Evolutionary conservation across 108 stramenopile species (phyloP).

Genomic region (Fragilariopsis cylindrus): DNA sequence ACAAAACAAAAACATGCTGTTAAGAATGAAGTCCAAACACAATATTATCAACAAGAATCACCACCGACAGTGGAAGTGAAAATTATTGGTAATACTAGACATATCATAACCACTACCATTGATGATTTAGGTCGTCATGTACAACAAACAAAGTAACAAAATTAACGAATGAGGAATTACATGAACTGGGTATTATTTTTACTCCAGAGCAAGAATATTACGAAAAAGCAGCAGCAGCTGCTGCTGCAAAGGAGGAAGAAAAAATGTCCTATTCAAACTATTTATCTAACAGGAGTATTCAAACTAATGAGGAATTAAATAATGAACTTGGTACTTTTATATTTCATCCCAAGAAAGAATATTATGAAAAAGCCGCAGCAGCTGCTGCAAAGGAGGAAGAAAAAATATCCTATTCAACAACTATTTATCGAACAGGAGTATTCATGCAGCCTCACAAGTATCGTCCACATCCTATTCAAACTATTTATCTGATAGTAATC

Average conservation of each 20-base stretch:
- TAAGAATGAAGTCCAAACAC: neutral
- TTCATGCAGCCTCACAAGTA: neutral
- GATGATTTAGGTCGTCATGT: constrained; percentile 18
- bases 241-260: neutral
- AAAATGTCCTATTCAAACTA: neutral
- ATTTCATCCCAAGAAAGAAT: neutral
- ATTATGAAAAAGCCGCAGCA: neutral
- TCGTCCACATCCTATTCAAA: neutral
- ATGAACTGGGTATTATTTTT: neutral
- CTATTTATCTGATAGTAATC: neutral
- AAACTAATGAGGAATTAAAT: neutral
- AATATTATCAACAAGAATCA: neutral
- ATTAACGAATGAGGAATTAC: constrained; percentile 15
- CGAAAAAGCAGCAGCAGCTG: neutral
- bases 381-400: neutral
- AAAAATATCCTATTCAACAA: neutral
- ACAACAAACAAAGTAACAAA: constrained; percentile 17
- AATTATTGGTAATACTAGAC: constrained; percentile 25
- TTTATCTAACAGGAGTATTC: neutral
- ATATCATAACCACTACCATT: neutral
- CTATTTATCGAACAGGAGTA: neutral
- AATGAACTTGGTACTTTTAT: neutral
- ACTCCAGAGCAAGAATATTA: no score
- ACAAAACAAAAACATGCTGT: no score
- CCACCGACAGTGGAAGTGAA: constrained; percentile 11